Percentiles rank a stretch among this genome's conserved stretches.
These are phyloP conservation scores for Thalassiosira ordinaria DNA, from an alignment of 352 stramenopile genomes.

Conservation along the genomic window DNA sequence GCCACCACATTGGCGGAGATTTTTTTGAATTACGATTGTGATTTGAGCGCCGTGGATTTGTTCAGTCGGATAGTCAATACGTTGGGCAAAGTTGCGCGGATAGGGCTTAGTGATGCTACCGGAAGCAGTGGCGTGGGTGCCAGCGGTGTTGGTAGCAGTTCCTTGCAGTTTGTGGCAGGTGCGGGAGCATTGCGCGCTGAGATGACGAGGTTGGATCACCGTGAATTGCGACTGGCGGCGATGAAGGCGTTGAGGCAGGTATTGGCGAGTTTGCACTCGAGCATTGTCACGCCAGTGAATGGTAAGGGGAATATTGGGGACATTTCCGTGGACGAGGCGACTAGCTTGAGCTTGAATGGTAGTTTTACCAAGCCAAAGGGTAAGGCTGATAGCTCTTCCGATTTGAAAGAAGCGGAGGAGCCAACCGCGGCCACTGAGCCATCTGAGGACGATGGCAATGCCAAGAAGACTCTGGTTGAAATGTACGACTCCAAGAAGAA, in stretches of 20 bases:
- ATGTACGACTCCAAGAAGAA: slow-evolving; percentile 98
- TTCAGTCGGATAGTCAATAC: slow-evolving; percentile 98
- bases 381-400: too few species aligned
- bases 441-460: too few species aligned
- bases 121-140: slow-evolving; percentile 19
- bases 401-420: background rate
- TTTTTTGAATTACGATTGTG: slow-evolving; percentile 99
- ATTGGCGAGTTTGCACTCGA: slow-evolving; percentile 81
- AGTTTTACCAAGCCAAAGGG: too few species aligned
- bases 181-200: slow-evolving; percentile 66
- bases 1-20: slow-evolving; percentile 94
- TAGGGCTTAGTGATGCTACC: slow-evolving; percentile 58
- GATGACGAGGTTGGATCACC: slow-evolving; percentile 65
- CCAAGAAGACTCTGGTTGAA: slow-evolving; percentile 86
- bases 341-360: slow-evolving; percentile 20
- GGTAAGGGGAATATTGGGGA: slow-evolving; percentile 22
- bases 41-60: slow-evolving; percentile 94
- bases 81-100: slow-evolving; percentile 94
- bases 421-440: too few species aligned
- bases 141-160: slow-evolving; percentile 13
- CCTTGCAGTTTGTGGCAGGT: slow-evolving; percentile 58
- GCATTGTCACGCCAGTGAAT: slow-evolving; percentile 73
- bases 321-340: slow-evolving; percentile 55
- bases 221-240: slow-evolving; percentile 74
- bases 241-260: slow-evolving; percentile 83